Conservation (phyloP, 208 protist genomes). For the Trypanosoma avium region DNA sequence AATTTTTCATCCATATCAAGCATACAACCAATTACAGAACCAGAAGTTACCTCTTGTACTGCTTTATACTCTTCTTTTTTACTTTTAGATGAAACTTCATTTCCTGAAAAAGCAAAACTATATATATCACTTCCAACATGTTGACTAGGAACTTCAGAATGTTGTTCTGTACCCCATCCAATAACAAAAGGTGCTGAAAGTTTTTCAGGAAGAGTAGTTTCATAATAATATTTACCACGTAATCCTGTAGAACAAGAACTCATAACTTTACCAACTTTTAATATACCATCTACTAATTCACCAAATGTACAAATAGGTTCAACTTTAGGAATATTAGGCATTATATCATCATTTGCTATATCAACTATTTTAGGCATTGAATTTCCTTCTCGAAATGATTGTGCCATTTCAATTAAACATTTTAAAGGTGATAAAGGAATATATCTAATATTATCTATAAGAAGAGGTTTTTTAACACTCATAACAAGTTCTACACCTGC, state of each 20-base stretch:
- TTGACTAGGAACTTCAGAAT: slow-evolving; percentile 79
- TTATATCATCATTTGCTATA: slow-evolving; percentile 15
- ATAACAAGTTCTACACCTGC: slow-evolving; percentile 83
- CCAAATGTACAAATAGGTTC: slow-evolving; percentile 75
- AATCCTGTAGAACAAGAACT: slow-evolving; percentile 43
- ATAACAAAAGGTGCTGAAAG: slow-evolving; percentile 72
- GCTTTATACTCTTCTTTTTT: slow-evolving; percentile 86
- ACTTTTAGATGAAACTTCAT: slow-evolving; percentile 58
- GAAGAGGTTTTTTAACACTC: slow-evolving; percentile 35
- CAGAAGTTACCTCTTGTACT: slow-evolving; percentile 40
- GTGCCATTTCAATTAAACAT: slow-evolving; percentile 80
- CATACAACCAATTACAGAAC: slow-evolving; percentile 78
- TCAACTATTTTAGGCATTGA: slow-evolving; percentile 75
- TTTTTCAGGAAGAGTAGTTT: slow-evolving; percentile 77
- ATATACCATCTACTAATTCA: slow-evolving; percentile 59
- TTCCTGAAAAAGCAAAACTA: slow-evolving; percentile 88
- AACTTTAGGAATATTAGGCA: slow-evolving; percentile 27
- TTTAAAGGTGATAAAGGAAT: slow-evolving; percentile 70
- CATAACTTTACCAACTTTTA: slow-evolving; percentile 88
- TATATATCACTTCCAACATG: slow-evolving; percentile 85
- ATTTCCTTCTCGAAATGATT: slow-evolving; percentile 42
- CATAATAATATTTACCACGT: slow-evolving; percentile 83
- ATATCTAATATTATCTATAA: slow-evolving; percentile 36
- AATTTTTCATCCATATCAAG: slow-evolving; percentile 75
- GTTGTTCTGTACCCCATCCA: slow-evolving; percentile 80